These are phyloP conservation scores for Schizonepeta tenuifolia DNA, from an alignment of 257 asterid species.

Conservation along the genomic window DNA sequence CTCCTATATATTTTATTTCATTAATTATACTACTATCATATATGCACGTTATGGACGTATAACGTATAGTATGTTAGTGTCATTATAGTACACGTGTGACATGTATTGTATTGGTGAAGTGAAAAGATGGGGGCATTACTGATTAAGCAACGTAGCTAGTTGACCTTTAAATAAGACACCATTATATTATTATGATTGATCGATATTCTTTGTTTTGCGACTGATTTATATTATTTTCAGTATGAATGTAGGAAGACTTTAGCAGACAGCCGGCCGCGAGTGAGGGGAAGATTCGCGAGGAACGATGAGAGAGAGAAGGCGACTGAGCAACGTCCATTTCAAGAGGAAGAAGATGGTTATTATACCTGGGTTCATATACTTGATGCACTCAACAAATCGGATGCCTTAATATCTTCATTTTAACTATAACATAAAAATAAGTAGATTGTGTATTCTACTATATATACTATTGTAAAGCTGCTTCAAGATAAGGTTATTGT, in stretches of 20 bases:
- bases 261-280: constrained; percentile 81
- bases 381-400: constrained; percentile 54
- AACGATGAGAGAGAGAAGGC: constrained; percentile 56
- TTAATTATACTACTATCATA: no score
- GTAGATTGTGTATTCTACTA: background rate
- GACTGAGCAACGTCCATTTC: constrained; percentile 34
- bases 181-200: no score
- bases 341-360: constrained; percentile 46
- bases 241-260: constrained; percentile 82
- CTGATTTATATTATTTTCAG: constrained; percentile 29
- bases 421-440: background rate
- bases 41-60: no score
- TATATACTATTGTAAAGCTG: background rate
- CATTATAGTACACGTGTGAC: no score
- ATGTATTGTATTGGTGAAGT: no score
- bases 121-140: no score
- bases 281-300: constrained; percentile 76
- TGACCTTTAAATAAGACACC: no score
- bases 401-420: constrained; percentile 42
- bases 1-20: no score
- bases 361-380: constrained; percentile 62
- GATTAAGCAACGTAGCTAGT: no score
- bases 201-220: no score
- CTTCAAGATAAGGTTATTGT: background rate
- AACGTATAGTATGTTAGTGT: no score